Percentiles rank a stretch among this genome's conserved stretches.
These are phyloP conservation scores for Ustanciosporium gigantosporum DNA, from an alignment of 1,284 basidiomycete genomes.

Conservation along the genomic window DNA sequence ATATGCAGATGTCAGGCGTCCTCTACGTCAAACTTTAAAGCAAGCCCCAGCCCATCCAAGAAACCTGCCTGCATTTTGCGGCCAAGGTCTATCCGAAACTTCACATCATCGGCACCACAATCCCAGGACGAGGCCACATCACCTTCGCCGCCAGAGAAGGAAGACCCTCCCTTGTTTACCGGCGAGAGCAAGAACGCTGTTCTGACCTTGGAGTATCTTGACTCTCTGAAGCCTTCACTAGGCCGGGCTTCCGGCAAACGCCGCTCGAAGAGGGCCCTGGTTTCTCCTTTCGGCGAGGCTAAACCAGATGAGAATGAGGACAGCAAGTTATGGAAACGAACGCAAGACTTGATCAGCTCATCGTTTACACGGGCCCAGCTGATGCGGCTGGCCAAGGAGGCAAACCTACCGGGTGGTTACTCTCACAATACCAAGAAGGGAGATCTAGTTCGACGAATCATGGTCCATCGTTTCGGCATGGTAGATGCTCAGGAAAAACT, in stretches of 20 bases:
- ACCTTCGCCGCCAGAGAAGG: too few relatives aligned
- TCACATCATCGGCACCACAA: neutral
- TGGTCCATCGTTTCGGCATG: conserved; percentile 35
- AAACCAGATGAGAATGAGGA: conserved; percentile 3
- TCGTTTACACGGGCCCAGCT: conserved; percentile 40
- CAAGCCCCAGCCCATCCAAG: too few relatives aligned
- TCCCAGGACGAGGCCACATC: too few relatives aligned
- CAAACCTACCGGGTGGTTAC: conserved; percentile 24
- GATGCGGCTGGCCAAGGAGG: conserved; percentile 9
- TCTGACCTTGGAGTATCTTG: conserved; percentile 33
- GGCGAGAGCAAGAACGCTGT: too few relatives aligned
- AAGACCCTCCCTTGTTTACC: too few relatives aligned
- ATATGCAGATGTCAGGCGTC: too few relatives aligned
- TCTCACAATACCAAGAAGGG: conserved; percentile 12
- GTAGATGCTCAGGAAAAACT: conserved; percentile 16
- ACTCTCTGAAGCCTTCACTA: conserved; percentile 33
- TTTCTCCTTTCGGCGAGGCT: conserved; percentile 17
- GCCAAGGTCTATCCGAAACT: too few relatives aligned
- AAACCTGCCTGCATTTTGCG: too few relatives aligned
- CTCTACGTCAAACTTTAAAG: too few relatives aligned
- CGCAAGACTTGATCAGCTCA: conserved; percentile 11
- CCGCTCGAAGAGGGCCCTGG: neutral
- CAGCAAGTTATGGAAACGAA: conserved; percentile 33
- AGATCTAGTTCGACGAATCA: conserved; percentile 25
- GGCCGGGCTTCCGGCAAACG: too few relatives aligned